Percentiles rank a stretch among this genome's conserved stretches.
phyloP scores from a whole-genome alignment of 306 rosid genomes.

The Corylus heterophylla region DNA sequence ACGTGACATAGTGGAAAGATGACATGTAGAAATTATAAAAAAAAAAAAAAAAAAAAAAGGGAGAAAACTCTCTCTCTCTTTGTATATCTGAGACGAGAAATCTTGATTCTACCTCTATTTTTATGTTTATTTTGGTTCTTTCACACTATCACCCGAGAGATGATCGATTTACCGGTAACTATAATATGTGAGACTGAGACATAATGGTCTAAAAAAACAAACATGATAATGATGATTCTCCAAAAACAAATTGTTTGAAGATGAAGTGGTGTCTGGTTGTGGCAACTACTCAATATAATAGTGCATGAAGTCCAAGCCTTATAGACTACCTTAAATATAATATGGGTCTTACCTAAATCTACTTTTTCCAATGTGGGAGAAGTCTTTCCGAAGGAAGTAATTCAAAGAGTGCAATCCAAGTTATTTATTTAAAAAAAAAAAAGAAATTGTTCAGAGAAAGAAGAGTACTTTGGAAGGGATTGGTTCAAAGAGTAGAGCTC shows the following conservation, averaged over 20 bases:
- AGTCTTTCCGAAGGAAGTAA: slow-evolving; percentile 52
- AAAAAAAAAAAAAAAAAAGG: too few relatives aligned
- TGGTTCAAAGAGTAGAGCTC: slow-evolving; percentile 64
- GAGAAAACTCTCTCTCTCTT: too few relatives aligned
- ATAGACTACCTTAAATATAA: slow-evolving; percentile 14
- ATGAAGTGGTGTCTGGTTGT: neutral
- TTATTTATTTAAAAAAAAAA: slow-evolving; percentile 11
- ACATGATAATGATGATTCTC: too few relatives aligned
- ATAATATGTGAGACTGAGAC: too few relatives aligned
- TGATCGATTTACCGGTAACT: too few relatives aligned
- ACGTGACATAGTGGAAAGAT: too few relatives aligned
- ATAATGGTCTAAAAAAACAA: too few relatives aligned
- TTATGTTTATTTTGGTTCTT: neutral
- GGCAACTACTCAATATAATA: neutral
- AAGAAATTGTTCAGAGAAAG: neutral
- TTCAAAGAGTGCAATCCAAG: slow-evolving; percentile 76
- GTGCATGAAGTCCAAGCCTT: slow-evolving; percentile 42
- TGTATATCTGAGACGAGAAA: too few relatives aligned
- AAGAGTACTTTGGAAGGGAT: slow-evolving; percentile 73
- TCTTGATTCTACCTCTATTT: too few relatives aligned
- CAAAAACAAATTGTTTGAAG: too few relatives aligned
- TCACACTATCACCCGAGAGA: too few relatives aligned
- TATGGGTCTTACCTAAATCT: slow-evolving; percentile 30
- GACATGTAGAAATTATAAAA: too few relatives aligned
- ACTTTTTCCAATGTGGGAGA: slow-evolving; percentile 35